Base-by-base conservation (phyloP, 306 rosid species). In the Oemleria cerasiformis region DNA sequence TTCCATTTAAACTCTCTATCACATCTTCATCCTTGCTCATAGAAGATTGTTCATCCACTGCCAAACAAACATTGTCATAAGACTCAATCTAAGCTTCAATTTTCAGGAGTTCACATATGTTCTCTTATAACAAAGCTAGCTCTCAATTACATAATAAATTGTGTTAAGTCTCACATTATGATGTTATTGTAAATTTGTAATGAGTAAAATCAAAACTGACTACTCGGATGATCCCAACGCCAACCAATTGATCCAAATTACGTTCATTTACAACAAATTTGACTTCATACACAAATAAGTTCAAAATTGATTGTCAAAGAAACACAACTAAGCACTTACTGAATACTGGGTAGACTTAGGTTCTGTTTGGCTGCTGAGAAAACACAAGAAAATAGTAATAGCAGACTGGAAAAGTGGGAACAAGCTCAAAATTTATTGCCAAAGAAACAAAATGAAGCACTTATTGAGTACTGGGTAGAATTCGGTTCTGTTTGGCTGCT, bases 21-120 rank as follows among this genome's bases (percentile, higher is more conserved):
- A 68, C 43, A 54, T 79, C 77, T 65, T 75, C 85, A 55, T 84
- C 81, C 44, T 81, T 73, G n/a, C 71, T 30, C 1, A 54, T 42
- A 45, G 80, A 73, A 40, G 68, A 56, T 51, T 73, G 43, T 71
- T 77, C 84, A 76, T 81, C 88, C 86, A 84, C 88, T 84, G 83
- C 34, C 54, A 74, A 34, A 76, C 54, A 65, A 58, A 39, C 80
- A 38, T 34, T 38, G 47, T 41, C 13, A 48, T 41, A 45, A 70
- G 65, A 59, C 40, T 54, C 38, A 61, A 71, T 19, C 42, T 8
- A 70, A 56, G 5, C 34, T 6, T 15, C 5, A 6, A 66, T 5
- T 23, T 65, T 23, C 14, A 0, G 21, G 40, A 39, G 45, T 44
- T 7, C 41, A 45, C 43, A 12, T 21, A 9, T 5, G 12, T 30